Percentiles rank a stretch among this genome's conserved stretches.
Conservation (phyloP, 2,329 filamentous ascomycete species). For the Talaromyces atroroseus region DNA sequence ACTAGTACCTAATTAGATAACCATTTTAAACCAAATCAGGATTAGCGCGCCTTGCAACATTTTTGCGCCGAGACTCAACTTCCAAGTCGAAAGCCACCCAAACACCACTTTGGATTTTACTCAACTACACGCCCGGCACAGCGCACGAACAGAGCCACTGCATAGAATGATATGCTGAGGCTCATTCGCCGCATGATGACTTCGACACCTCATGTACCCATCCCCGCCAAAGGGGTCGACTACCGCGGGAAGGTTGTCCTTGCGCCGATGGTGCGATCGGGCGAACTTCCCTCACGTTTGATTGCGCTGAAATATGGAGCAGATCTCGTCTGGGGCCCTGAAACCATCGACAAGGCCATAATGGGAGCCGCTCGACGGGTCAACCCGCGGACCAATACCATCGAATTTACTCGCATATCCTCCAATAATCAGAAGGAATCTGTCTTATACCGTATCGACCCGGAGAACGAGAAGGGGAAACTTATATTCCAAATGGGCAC, state of each 20-base stretch:
- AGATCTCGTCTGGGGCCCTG: constrained; percentile 95
- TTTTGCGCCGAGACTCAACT: constrained; percentile 2
- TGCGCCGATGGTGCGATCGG: constrained; percentile 96
- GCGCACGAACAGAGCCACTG: background rate
- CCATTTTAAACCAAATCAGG: no score
- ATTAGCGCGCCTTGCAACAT: background rate
- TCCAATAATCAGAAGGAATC: constrained; percentile 60
- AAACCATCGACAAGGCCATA: constrained; percentile 87
- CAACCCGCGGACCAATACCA: constrained; percentile 69
- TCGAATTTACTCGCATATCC: constrained; percentile 77
- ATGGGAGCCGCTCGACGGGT: constrained; percentile 76
- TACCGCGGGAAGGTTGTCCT: constrained; percentile 92
- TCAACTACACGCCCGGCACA: background rate
- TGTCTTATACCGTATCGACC: constrained; percentile 79
- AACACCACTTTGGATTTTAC: background rate
- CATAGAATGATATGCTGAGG: constrained; percentile 31
- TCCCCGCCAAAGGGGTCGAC: constrained; percentile 82
- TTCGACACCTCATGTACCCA: constrained; percentile 62
- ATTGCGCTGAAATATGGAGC: constrained; percentile 90
- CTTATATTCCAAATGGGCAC: constrained; percentile 93
- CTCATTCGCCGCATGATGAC: constrained; percentile 52
- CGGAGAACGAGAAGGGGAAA: constrained; percentile 64
- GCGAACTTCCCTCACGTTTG: constrained; percentile 84
- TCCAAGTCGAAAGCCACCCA: background rate
- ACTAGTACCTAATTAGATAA: no score